Percentiles rank a stretch among this genome's conserved stretches.
These are phyloP conservation scores for Linum lewisii DNA, from an alignment of 345 rosid species.

Conservation along the genomic window DNA sequence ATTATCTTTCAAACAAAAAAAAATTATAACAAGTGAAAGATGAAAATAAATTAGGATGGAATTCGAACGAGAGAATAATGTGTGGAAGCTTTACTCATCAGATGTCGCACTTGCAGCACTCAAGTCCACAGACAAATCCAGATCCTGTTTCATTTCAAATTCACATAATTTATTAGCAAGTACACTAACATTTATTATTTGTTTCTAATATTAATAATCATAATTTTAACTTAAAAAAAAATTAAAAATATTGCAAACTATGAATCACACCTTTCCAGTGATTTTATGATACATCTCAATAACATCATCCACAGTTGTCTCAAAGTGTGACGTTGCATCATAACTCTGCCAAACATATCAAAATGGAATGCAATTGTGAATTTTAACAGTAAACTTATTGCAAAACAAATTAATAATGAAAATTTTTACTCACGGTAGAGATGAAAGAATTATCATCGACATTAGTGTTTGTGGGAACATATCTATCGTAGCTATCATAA, in stretches of 20 bases:
- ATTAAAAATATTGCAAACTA: background rate
- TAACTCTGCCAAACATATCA: constrained; percentile 42
- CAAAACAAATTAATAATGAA: too few species aligned
- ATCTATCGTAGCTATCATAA: constrained; percentile 76
- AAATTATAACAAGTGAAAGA: background rate
- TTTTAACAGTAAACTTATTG: too few species aligned
- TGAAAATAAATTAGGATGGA: background rate
- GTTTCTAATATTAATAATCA: too few species aligned
- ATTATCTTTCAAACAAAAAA: background rate
- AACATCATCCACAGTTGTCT: constrained; percentile 67
- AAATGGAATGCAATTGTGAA: too few species aligned
- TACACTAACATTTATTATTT: too few species aligned
- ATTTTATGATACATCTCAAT: constrained; percentile 65
- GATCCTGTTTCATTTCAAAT: constrained; percentile 29
- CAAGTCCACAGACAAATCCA: constrained; percentile 71
- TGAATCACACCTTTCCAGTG: constrained; percentile 64
- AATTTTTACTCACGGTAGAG: constrained; percentile 57
- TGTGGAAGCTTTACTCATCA: constrained; percentile 11
- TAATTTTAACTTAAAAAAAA: too few species aligned
- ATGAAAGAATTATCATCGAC: constrained; percentile 65
- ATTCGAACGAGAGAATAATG: background rate
- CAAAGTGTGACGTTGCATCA: constrained; percentile 85
- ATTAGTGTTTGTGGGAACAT: constrained; percentile 44
- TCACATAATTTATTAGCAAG: too few species aligned
- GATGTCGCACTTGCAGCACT: constrained; percentile 71